Percentiles rank a stretch among this genome's conserved stretches.
Conservation (phyloP, 2,329 filamentous ascomycete genomes). For the Fusarium sp. region DNA sequence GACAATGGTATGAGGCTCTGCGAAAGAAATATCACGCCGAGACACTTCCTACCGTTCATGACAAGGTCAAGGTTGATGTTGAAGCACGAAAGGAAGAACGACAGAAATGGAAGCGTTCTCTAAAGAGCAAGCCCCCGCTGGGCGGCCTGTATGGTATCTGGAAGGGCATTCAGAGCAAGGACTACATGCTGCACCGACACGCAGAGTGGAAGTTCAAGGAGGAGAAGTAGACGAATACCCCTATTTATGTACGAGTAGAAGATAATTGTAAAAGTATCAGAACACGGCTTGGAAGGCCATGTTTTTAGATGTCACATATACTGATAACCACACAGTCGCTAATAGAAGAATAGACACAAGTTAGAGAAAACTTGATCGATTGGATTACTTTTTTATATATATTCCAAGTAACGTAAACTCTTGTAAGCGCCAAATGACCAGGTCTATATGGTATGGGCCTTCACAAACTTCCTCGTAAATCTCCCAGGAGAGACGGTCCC, state of each 20-base stretch:
- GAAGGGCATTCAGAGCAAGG: slow-evolving; percentile 66
- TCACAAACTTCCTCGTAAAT: slow-evolving; percentile 34
- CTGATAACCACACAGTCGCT: neutral
- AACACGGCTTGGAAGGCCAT: neutral
- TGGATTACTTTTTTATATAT: slow-evolving; percentile 35
- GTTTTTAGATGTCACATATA: neutral
- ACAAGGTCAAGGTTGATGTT: slow-evolving; percentile 72
- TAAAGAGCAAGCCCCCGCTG: slow-evolving; percentile 63
- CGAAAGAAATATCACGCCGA: slow-evolving; percentile 70
- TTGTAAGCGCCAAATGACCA: slow-evolving; percentile 32
- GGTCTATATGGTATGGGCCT: slow-evolving; percentile 34
- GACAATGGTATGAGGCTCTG: slow-evolving; percentile 68
- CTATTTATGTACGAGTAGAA: slow-evolving; percentile 15
- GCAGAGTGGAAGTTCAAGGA: slow-evolving; percentile 64
- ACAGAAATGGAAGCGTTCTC: slow-evolving; percentile 51
- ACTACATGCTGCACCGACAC: slow-evolving; percentile 63
- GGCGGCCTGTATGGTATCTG: slow-evolving; percentile 68
- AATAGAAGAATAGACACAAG: slow-evolving; percentile 2
- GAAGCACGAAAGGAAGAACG: slow-evolving; percentile 53
- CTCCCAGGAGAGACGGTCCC: slow-evolving; percentile 30
- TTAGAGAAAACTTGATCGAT: neutral
- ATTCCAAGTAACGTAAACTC: slow-evolving; percentile 33
- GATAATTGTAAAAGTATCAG: slow-evolving; percentile 11
- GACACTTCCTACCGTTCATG: slow-evolving; percentile 72
- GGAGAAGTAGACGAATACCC: slow-evolving; percentile 37